These are phyloP conservation scores for Bimuria novae-zelandiae DNA, from an alignment of 2,329 filamentous ascomycete genomes.

Conservation along the genomic window DNA sequence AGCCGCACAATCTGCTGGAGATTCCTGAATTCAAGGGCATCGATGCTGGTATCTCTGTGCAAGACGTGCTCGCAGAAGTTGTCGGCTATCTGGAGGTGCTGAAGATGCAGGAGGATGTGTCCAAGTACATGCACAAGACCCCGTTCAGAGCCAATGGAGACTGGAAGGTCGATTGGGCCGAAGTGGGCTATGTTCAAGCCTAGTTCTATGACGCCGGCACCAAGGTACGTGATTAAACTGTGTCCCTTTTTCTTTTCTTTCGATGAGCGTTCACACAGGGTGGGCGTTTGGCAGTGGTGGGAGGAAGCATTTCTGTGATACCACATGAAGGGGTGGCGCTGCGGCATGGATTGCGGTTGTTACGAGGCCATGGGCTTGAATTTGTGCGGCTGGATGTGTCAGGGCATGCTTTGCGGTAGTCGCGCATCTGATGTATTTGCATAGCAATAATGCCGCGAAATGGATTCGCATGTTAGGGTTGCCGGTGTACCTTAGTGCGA, in stretches of 20 bases:
- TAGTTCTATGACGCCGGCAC: no score
- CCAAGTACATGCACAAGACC: constrained; percentile 59
- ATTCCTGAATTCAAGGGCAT: constrained; percentile 74
- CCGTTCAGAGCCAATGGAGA: constrained; percentile 34
- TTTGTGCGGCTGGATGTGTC: no score
- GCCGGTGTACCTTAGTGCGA: no score
- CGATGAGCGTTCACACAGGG: background rate
- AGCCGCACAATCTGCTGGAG: constrained; percentile 81
- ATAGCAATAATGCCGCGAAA: no score
- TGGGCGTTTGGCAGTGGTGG: background rate
- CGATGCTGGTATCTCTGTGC: constrained; percentile 45
- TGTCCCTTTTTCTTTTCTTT: background rate
- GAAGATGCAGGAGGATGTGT: constrained; percentile 62
- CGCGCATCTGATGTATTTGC: no score
- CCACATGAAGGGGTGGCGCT: no score
- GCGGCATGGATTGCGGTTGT: no score
- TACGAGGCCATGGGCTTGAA: no score
- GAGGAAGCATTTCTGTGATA: background rate
- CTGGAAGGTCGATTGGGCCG: constrained; percentile 36
- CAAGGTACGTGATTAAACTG: background rate
- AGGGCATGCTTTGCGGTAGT: no score
- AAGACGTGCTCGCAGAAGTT: constrained; percentile 56
- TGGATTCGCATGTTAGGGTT: no score
- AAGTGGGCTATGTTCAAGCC: background rate
- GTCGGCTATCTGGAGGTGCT: constrained; percentile 58